Conservation (phyloP, 2,329 filamentous ascomycete genomes). For the Diplodia intermedia region DNA sequence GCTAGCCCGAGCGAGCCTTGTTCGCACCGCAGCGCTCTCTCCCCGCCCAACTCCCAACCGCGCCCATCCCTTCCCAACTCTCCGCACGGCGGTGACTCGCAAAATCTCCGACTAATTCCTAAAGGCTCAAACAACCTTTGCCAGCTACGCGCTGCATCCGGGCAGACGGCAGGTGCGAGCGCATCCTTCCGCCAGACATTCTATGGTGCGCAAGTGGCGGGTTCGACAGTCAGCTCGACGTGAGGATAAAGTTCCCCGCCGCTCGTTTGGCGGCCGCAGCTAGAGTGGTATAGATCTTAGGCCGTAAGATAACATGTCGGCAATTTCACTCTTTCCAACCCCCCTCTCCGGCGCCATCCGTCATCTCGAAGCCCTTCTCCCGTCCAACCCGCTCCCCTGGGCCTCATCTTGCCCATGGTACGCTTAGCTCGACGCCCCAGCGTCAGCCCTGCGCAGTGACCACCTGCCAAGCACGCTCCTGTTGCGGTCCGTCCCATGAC, state of each 20-base stretch:
- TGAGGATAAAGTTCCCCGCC: constrained; percentile 19
- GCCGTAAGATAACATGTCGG: constrained; percentile 19
- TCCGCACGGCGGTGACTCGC: constrained; percentile 3
- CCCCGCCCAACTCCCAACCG: neutral
- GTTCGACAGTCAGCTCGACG: neutral
- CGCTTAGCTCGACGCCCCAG: neutral
- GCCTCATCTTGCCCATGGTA: neutral
- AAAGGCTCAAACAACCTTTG: neutral
- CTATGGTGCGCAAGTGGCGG: neutral
- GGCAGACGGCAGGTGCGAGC: neutral
- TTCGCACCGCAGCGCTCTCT: constrained; percentile 7
- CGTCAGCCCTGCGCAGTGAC: constrained; percentile 19
- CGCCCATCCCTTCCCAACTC: constrained; percentile 20
- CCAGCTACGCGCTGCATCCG: neutral
- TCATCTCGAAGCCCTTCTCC: neutral
- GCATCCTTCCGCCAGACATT: no score
- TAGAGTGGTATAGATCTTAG: constrained; percentile 23
- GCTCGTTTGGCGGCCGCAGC: constrained; percentile 21
- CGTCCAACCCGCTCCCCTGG: neutral
- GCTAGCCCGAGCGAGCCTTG: constrained; percentile 10
- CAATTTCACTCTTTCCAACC: constrained; percentile 5
- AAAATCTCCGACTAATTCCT: constrained; percentile 14
- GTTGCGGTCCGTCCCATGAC: constrained; percentile 21
- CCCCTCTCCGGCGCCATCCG: neutral
- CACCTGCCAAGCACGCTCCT: neutral